Base-by-base conservation (phyloP, 129 eudicot genomes). In the Smallanthus sonchifolius region DNA sequence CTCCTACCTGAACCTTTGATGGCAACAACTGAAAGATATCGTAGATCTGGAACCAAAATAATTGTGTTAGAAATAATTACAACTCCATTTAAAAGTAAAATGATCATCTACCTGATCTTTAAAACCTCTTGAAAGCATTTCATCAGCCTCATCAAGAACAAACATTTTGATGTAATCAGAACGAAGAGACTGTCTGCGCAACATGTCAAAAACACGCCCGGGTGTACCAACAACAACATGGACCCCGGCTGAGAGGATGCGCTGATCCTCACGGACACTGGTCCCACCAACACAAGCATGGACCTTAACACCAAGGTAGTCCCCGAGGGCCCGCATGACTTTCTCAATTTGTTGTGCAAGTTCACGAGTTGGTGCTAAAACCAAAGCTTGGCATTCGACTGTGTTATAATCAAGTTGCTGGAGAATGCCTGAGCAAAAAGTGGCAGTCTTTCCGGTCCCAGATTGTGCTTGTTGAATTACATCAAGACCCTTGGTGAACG, bases 231-330 rank as follows among this genome's bases (percentile, higher is more conserved):
- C 92, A 7, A 87, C 92, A 28, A 84, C 92, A 7, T 87, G 92
- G 70, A 88, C 95, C 40, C 91, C 89, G 3, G 82, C 82, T 37
- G 86, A 80, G 44, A 86, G 96, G 49, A 86, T 89, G 3, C 89
- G 77, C 51, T 86, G 96, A 77, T 89, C 96, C 82, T 90, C 90
- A 32, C 92, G 88, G 34, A 90, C 96, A 74, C 92, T 90, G 77
- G 96, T 90, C 40, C 96, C 91, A 59, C 96, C 91, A 2, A 89
- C 96, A 59, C 96, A 90, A 57, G 92, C 96, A 83, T 90, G 96
- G 11, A 87, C 91, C 87, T 90, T 90, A 28, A 86, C 92, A 39
- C 88, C 96, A 60, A 85, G 91, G 77, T 83, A 88, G 78, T 83
- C 91, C 28, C 91, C 88, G 15, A 88, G 94, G 19, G 94, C 90